Base-by-base conservation (phyloP, 208 protist species). In the Crithidia fasciculata region DNA sequence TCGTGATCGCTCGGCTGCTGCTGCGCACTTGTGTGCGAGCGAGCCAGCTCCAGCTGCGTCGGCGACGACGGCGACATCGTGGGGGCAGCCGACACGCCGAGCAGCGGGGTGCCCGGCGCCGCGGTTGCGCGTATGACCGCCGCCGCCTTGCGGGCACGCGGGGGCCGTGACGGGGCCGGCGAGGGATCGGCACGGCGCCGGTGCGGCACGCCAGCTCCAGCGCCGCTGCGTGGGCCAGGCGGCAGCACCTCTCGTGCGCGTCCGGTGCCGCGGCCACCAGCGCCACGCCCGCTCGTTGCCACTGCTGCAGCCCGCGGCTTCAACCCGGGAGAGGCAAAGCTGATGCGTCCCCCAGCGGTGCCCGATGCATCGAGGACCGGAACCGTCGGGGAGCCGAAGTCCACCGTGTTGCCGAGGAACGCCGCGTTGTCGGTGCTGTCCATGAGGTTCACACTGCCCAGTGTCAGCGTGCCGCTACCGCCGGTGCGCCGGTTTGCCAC, bases 111-210 rank as follows among this genome's bases (percentile, higher is more conserved):
- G 52, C 16, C 36, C 7, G 64, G 41, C 2, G 66, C 57, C n/a
- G 58, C 56, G n/a, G n/a, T 60, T 10, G 63, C 50, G 18, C 66
- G 66, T 13, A 57, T 65, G 36, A 65, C 58, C 45, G 55, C 57
- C 2, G 47, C 68, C 2, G 19, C 37, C 58, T 69, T 80, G 6
- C 68, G 74, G 15, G 74, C 69, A 10, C 74, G 74, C 52, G 66
- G 74, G 13, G 74, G 74, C 3, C 74, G 74, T 12, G 74, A 80
- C 19, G 74, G 74, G n/a, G 74, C 74, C 5, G 74, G 74, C 37
- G 74, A 80, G 28, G 74, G 74, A 45, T 80, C 74, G 4, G 74
- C 73, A 50, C 73, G 73, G 37, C 66, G 66, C 16, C 73, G 65
- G 52, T 59, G 66, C 50, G 39, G 60, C 49, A 57, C 8, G 54